Evolutionary conservation across 257 asterid species (phyloP), one percentile per base, ranked within the genome.

Genomic region (Pogostemon cablin): DNA sequence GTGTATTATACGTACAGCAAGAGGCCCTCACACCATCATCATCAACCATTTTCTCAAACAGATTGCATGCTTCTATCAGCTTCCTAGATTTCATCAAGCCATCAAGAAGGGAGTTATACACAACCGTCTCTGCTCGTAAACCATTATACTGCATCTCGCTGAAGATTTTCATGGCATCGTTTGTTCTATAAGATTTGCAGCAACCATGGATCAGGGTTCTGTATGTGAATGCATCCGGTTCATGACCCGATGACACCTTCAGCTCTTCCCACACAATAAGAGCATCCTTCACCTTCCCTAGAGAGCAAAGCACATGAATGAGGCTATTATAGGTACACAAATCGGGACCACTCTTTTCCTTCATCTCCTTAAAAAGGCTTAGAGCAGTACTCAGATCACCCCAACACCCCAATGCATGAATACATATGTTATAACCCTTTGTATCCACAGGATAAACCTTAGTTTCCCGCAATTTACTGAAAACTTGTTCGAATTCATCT

Each of bases 281-380:
- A 40, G 95, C 96, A 75, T 93, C 98, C 75, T 83, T 83, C 62
- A 93, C 86, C 82, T 83, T 91, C 70, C 99, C 98, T 47, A 83
- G 91, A 80, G 76, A 68, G 88, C 90, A 91, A 74, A 95, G 91
- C 75, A 89, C 95, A 1, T 86, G 93, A 62, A 93, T 79, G 37
- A 93, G 86, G 83, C 96, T 93, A 76, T 93, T 95, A 76, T 95
- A 95, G 5, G 98, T 91, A 61, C 96, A 89, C 75, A 95, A 63
- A 76, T 95, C 98, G 0, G 96, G 98, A 63, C 84, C 83, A 7
- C 77, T 70, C 71, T 80, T 87, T 73, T 78, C 96, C 84, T 86
- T 95, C 96, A 95, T 95, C 84, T 95, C 98, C 72, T 89, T 95
- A 73, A 95, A 95, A 78, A 91, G 82, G 52, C 80, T 66, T 41